These are phyloP conservation scores for Trametes coccinea DNA, from an alignment of 768 basidiomycete species.

Conservation along the genomic window DNA sequence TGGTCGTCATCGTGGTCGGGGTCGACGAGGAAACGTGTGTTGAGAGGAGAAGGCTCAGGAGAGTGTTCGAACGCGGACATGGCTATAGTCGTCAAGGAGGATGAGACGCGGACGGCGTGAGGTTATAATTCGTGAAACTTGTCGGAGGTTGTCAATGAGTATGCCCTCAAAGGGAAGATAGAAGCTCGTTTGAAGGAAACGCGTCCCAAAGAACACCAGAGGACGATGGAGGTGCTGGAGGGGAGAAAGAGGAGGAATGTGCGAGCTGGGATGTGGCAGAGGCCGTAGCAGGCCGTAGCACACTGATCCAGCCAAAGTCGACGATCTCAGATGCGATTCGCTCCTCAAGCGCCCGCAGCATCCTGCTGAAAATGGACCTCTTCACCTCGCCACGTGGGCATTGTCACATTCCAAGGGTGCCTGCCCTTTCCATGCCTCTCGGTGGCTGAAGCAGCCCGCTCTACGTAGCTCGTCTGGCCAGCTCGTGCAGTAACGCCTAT, in stretches of 20 bases:
- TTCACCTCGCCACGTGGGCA: slow-evolving; percentile 6
- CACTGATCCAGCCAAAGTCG: slow-evolving; percentile 7
- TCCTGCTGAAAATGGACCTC: neutral
- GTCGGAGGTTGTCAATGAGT: neutral
- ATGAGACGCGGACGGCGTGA: neutral
- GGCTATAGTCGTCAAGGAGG: slow-evolving; percentile 14
- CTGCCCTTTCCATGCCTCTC: neutral
- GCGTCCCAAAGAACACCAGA: neutral
- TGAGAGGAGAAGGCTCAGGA: slow-evolving; percentile 22
- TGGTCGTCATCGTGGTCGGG: slow-evolving; percentile 24
- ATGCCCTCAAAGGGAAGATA: neutral
- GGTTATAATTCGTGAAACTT: neutral
- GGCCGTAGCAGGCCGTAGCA: neutral
- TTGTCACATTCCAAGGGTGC: slow-evolving; percentile 3
- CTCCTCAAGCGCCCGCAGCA: neutral
- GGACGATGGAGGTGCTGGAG: neutral
- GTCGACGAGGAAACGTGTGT: slow-evolving; percentile 27
- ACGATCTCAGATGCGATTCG: neutral
- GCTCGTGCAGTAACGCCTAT: no score
- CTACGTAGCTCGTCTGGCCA: no score
- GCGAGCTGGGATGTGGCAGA: no score
- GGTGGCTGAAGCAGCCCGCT: neutral
- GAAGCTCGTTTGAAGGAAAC: neutral
- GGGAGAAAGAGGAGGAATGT: neutral
- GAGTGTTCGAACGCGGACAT: slow-evolving; percentile 19